These are phyloP conservation scores for Pestalotiopsis fici DNA, from an alignment of 2,329 filamentous ascomycete genomes.

Conservation along the genomic window DNA sequence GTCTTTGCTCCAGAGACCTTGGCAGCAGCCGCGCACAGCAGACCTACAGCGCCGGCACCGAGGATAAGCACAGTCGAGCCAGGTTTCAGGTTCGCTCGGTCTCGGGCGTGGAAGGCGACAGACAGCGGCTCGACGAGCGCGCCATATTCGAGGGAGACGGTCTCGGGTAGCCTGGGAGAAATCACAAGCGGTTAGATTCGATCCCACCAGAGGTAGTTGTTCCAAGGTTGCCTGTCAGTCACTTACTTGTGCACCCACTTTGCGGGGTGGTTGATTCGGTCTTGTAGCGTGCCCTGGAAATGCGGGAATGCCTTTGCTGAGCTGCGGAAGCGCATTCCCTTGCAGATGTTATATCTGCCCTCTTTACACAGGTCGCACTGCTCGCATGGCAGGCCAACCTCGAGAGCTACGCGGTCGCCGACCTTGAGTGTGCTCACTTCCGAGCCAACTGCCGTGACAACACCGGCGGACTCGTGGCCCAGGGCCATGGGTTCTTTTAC, in stretches of 20 bases:
- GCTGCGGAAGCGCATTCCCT: constrained; percentile 56
- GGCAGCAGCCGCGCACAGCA: constrained; percentile 60
- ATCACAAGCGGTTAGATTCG: not conserved
- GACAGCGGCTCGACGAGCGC: constrained; percentile 61
- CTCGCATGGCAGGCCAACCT: constrained; percentile 57
- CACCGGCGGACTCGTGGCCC: constrained; percentile 71
- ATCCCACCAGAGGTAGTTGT: too few species aligned
- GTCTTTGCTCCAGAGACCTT: constrained; percentile 43
- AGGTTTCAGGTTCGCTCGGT: constrained; percentile 43
- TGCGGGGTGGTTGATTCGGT: constrained; percentile 56
- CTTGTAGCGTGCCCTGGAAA: constrained; percentile 60
- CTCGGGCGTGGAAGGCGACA: constrained; percentile 59
- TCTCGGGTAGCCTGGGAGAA: constrained; percentile 43
- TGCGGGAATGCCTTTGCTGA: constrained; percentile 59
- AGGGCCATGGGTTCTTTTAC: constrained; percentile 50
- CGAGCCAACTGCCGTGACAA: constrained; percentile 61
- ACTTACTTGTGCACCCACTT: constrained; percentile 57
- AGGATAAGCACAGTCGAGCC: constrained; percentile 52
- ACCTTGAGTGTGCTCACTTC: constrained; percentile 56
- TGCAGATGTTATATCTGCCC: constrained; percentile 66
- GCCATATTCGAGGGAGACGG: constrained; percentile 51
- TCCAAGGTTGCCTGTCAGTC: not conserved
- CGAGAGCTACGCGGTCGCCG: constrained; percentile 70
- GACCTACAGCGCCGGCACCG: constrained; percentile 62
- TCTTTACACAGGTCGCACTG: constrained; percentile 47